These are phyloP conservation scores for Panicum miliaceum DNA, from an alignment of 176 grass and related monocot species.

Conservation along the genomic window DNA sequence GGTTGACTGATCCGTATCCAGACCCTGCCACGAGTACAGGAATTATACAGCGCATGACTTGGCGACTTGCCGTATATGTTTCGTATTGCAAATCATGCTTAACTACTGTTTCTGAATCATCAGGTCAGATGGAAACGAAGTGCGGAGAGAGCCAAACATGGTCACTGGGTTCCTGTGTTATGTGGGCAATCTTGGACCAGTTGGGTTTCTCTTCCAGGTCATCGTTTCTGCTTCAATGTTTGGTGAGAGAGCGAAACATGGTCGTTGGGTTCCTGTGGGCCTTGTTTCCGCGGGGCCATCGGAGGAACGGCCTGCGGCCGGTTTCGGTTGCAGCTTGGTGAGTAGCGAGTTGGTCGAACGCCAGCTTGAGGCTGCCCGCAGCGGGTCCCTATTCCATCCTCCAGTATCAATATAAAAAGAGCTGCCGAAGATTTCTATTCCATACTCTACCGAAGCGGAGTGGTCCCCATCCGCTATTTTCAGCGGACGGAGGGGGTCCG, in stretches of 20 bases:
- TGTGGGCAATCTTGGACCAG: too few species aligned
- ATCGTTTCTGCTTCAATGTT: not conserved
- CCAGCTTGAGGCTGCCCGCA: too few species aligned
- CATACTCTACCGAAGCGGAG: too few species aligned
- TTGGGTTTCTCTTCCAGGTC: too few species aligned
- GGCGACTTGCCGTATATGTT: not conserved
- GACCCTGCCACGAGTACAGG: not conserved
- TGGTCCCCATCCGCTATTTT: too few species aligned
- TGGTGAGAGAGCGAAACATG: constrained; percentile 12
- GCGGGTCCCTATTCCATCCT: too few species aligned
- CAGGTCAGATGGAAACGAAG: not conserved
- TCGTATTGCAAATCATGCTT: not conserved
- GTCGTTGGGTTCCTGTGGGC: constrained; percentile 12
- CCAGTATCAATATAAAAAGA: too few species aligned
- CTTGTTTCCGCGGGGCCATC: constrained; percentile 21
- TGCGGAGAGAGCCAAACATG: too few species aligned
- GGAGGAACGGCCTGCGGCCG: not conserved
- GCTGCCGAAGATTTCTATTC: too few species aligned
- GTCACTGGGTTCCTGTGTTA: too few species aligned
- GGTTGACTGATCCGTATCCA: not conserved
- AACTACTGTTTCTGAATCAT: not conserved
- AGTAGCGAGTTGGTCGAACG: not conserved
- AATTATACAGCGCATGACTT: not conserved
- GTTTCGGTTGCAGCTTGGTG: not conserved
- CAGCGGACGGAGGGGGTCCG: too few species aligned